Evolutionary conservation across 169 alveolate genomes (phyloP), one percentile per base, ranked within the genome.

Genomic region (Plasmodium vinckei): DNA sequence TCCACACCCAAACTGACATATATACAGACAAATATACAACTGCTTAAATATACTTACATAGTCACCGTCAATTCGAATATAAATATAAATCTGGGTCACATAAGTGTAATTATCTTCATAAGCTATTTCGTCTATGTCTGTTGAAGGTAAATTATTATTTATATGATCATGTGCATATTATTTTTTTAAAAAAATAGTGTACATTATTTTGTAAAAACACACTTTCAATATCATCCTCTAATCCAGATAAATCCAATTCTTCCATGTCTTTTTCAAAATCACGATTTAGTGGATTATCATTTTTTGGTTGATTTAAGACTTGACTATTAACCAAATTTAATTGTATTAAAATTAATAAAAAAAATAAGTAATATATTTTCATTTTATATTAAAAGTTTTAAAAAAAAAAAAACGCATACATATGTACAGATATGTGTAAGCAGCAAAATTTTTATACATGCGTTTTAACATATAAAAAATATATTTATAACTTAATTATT

Each of bases 211-310:
- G 9, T 21, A n/a, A 53, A 13, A 23, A 27, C 1, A 6, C 12
- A 79, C 89, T 69, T 79, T 47, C 82, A 59, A 79, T 65, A 2
- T 79, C 89, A 33, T 67, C 64, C 54, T 79, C 89, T 27, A 79
- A 59, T 9, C 89, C 89, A 25, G 72, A 65, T 6, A 79, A 67
- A 47, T 79, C 89, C 12, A 79, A 15, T 19, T 79, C 89, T 44
- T 54, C 77, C 60, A 79, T 79, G 44, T 79, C 89, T 42, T 79
- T 79, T 12, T 60, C 63, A n/a, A 79, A 79, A 49, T 79, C 89
- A 5, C 82, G 77, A 10, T 44, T 54, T 51, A 5, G 39, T 0
- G 49, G 49, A 21, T 39, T 33, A 9, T 23, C 82, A 21, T 56
- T 53, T 2, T 4, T 25, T 0, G 12, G 17, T 69, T 33, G 59